Conservation (phyloP, 2,329 filamentous ascomycete genomes). For the Parafenestella ontariensis region DNA sequence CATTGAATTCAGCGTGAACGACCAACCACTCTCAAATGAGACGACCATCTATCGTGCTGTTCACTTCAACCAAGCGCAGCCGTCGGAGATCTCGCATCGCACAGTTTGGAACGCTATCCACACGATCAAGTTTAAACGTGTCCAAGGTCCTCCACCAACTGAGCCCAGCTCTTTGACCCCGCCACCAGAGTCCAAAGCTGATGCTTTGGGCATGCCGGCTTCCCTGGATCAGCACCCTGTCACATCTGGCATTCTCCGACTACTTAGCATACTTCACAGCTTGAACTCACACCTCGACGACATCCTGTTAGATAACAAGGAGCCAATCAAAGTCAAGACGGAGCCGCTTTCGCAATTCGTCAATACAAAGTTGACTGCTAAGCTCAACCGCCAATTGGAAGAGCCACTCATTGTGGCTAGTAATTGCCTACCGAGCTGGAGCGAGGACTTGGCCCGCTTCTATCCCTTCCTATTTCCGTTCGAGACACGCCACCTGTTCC, state of each 20-base stretch:
- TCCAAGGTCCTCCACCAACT: conserved; percentile 79
- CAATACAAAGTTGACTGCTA: conserved; percentile 97
- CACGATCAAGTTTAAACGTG: conserved; percentile 88
- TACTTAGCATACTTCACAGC: conserved; percentile 90
- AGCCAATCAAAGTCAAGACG: conserved; percentile 71
- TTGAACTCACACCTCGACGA: conserved; percentile 94
- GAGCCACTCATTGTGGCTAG: conserved; percentile 97
- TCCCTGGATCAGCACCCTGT: conserved; percentile 84
- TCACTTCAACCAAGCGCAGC: conserved; percentile 69
- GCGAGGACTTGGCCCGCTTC: conserved; percentile 88
- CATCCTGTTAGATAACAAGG: conserved; percentile 79
- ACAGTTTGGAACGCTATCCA: conserved; percentile 92
- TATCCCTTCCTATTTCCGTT: conserved; percentile 99
- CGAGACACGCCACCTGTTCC: conserved; percentile 93
- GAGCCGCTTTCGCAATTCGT: conserved; percentile 94
- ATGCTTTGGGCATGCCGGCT: conserved; percentile 70
- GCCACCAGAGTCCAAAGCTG: conserved; percentile 58
- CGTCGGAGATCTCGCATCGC: conserved; percentile 72
- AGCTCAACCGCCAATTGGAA: conserved; percentile 94
- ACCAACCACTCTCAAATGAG: conserved; percentile 83
- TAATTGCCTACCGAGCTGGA: conserved; percentile 94
- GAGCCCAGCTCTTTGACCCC: conserved; percentile 71
- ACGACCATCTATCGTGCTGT: conserved; percentile 96
- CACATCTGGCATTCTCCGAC: conserved; percentile 83
- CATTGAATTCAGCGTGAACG: conserved; percentile 90